Evolutionary conservation across 495 filamentous ascomycete genomes (phyloP).

Genomic region (Hyaloscypha bicolor): DNA sequence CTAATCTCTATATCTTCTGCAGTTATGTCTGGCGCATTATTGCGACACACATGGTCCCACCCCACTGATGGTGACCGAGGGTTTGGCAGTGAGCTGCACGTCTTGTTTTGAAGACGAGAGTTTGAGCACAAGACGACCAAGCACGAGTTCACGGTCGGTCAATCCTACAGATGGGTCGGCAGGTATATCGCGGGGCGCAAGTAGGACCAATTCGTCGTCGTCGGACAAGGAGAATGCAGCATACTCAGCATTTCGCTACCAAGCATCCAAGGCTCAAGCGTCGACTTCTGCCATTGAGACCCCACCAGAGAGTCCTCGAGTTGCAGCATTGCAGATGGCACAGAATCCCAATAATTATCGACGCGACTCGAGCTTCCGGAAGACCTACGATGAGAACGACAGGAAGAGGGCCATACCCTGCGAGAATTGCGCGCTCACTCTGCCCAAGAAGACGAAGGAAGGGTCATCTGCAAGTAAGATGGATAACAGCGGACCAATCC

Average conservation of each 20-base stretch:
- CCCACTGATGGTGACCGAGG: constrained; percentile 92
- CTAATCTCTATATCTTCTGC: constrained; percentile 23
- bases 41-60: constrained; percentile 96
- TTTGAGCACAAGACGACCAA: constrained; percentile 23
- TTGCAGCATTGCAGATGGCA: constrained; percentile 29
- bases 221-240: constrained; percentile 34
- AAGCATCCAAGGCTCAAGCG: not conserved
- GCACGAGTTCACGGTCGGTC: constrained; percentile 25
- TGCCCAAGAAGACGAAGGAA: constrained; percentile 53
- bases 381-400: constrained; percentile 59
- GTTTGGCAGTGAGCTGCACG: constrained; percentile 73
- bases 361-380: constrained; percentile 52
- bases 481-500: constrained; percentile 31
- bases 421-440: constrained; percentile 62
- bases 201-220: constrained; percentile 22
- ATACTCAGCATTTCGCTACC: not conserved
- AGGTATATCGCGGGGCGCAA: constrained; percentile 7
- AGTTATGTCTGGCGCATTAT: constrained; percentile 96
- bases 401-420: constrained; percentile 56
- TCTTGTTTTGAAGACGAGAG: constrained; percentile 63
- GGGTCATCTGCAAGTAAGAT: constrained; percentile 12
- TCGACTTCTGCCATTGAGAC: constrained; percentile 45
- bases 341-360: constrained; percentile 36
- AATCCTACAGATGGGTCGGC: constrained; percentile 19
- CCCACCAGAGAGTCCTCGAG: constrained; percentile 63